phyloP scores from a whole-genome alignment of 805 yeast genomes.

The Yamadazyma kitorensis region DNA sequence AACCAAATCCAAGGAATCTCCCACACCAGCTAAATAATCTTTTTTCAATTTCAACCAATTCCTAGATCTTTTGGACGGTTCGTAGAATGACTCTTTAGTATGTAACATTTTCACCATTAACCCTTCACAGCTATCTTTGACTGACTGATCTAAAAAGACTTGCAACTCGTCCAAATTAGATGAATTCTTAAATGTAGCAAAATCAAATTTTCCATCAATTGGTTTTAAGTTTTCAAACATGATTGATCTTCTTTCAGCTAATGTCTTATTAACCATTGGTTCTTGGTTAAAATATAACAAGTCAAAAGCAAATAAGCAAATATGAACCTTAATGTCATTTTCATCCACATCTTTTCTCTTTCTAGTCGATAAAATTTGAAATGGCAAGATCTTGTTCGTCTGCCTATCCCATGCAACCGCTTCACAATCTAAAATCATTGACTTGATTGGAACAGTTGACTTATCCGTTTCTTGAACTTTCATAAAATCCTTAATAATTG shows the following conservation, averaged over 20 bases:
- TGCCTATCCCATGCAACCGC: slow-evolving; percentile 96
- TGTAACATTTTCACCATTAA: slow-evolving; percentile 89
- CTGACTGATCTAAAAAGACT: slow-evolving; percentile 80
- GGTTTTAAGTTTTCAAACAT: slow-evolving; percentile 55
- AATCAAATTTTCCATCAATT: slow-evolving; percentile 75
- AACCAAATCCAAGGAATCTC: slow-evolving; percentile 90
- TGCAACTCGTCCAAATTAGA: slow-evolving; percentile 74
- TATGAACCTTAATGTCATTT: slow-evolving; percentile 84
- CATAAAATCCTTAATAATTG: slow-evolving; percentile 61
- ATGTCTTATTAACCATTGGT: slow-evolving; percentile 62
- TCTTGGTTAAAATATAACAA: slow-evolving; percentile 71
- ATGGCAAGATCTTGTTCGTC: slow-evolving; percentile 79
- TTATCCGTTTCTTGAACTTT: slow-evolving; percentile 22
- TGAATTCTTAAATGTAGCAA: slow-evolving; percentile 73
- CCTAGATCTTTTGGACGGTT: slow-evolving; percentile 91
- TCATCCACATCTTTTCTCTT: slow-evolving; percentile 90
- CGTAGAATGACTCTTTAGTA: slow-evolving; percentile 78
- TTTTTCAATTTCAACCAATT: slow-evolving; percentile 96
- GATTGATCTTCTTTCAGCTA: slow-evolving; percentile 66
- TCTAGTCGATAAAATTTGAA: slow-evolving; percentile 89
- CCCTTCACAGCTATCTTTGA: slow-evolving; percentile 90
- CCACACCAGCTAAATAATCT: slow-evolving; percentile 92
- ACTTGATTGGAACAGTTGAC: slow-evolving; percentile 27
- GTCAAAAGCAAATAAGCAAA: slow-evolving; percentile 92
- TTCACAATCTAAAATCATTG: slow-evolving; percentile 85